Percentiles rank a stretch among this genome's conserved stretches.
These are phyloP conservation scores for Zalerion maritima DNA, from an alignment of 495 filamentous ascomycete genomes.

Conservation along the genomic window DNA sequence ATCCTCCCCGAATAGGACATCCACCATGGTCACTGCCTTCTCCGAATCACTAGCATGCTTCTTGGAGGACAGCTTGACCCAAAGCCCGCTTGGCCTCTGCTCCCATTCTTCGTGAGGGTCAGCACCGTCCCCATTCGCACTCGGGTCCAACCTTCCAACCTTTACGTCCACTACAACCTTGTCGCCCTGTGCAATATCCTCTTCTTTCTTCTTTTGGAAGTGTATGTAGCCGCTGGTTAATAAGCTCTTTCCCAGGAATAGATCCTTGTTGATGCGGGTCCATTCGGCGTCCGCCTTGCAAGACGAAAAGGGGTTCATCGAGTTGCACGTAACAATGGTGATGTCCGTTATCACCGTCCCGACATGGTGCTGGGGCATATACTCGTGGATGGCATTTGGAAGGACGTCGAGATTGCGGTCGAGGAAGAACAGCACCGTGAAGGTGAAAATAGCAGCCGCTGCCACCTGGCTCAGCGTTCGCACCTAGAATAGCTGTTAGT, in stretches of 20 bases:
- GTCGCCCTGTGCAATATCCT: conserved; percentile 60
- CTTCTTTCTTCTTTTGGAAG: conserved; percentile 75
- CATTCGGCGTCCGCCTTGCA: conserved; percentile 73
- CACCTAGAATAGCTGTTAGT: conserved; percentile 33
- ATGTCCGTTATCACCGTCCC: conserved; percentile 82
- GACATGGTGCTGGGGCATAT: conserved; percentile 67
- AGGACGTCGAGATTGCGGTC: conserved; percentile 72
- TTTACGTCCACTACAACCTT: conserved; percentile 72
- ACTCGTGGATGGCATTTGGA: conserved; percentile 65
- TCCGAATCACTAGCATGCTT: conserved; percentile 65
- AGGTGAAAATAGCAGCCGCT: conserved; percentile 47
- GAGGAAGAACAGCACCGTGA: conserved; percentile 58
- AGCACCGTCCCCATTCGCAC: conserved; percentile 37
- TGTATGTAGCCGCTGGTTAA: conserved; percentile 70
- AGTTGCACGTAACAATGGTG: conserved; percentile 62
- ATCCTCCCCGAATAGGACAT: conserved; percentile 87
- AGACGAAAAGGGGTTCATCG: conserved; percentile 56
- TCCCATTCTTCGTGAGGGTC: conserved; percentile 63
- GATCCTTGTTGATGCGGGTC: conserved; percentile 83
- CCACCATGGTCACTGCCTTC: conserved; percentile 64
- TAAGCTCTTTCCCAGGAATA: conserved; percentile 63
- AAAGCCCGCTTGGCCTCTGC: conserved; percentile 60
- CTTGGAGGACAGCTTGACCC: conserved; percentile 70
- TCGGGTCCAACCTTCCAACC: conserved; percentile 63
- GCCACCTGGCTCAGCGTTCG: conserved; percentile 73